Percentiles rank a stretch among this genome's conserved stretches.
These are phyloP conservation scores for Syncephalastrum racemosum DNA, from an alignment of 371 early-diverging fungal genomes.

Conservation along the genomic window DNA sequence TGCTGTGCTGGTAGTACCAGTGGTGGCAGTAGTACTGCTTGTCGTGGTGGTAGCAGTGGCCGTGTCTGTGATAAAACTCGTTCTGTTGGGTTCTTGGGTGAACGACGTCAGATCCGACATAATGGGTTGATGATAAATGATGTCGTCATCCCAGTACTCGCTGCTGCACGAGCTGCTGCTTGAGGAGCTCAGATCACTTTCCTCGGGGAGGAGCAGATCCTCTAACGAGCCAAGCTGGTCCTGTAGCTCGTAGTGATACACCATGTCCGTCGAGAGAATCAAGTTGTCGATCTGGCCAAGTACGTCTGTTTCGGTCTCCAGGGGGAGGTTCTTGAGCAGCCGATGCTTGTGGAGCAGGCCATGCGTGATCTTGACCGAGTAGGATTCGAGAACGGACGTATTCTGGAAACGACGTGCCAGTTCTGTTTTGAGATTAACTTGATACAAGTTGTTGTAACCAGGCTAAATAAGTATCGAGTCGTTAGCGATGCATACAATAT, in stretches of 20 bases:
- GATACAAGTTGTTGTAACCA: constrained; percentile 83
- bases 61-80: background rate
- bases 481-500: constrained; percentile 3
- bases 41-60: background rate
- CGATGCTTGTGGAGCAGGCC: constrained; percentile 62
- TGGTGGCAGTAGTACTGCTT: too few relatives aligned
- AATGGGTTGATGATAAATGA: background rate
- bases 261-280: constrained; percentile 24
- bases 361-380: constrained; percentile 68
- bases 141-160: constrained; percentile 5
- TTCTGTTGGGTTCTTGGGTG: too few relatives aligned
- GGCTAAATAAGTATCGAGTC: constrained; percentile 49
- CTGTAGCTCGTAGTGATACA: constrained; percentile 22
- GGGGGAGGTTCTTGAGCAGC: constrained; percentile 38
- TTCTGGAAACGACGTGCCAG: constrained; percentile 64
- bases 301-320: constrained; percentile 2
- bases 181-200: constrained; percentile 3
- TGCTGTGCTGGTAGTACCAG: background rate
- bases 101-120: too few relatives aligned
- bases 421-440: constrained; percentile 76
- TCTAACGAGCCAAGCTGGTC: constrained; percentile 10
- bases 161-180: background rate
- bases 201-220: background rate
- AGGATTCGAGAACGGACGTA: constrained; percentile 75
- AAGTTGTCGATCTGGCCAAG: constrained; percentile 11